phyloP scores from a whole-genome alignment of 192 early-diverging fungal genomes.

The Podila horticola region DNA sequence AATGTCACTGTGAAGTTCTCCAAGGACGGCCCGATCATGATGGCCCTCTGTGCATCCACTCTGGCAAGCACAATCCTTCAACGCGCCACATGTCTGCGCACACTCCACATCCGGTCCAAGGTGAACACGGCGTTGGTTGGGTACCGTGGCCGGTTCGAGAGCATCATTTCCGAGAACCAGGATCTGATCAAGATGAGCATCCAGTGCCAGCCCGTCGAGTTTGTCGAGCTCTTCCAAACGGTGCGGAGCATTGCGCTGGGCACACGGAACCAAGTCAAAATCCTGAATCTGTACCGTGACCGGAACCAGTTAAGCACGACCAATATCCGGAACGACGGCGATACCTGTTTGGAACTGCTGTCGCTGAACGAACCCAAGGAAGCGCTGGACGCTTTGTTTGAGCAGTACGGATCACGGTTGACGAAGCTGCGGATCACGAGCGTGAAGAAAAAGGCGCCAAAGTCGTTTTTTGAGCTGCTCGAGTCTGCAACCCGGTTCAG shows the following conservation, averaged over 20 bases:
- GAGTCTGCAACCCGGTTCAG: slow-evolving; percentile 5
- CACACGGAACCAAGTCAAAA: background rate
- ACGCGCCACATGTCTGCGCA: background rate
- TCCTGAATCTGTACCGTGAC: background rate
- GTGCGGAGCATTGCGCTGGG: background rate
- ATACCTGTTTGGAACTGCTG: slow-evolving; percentile 22
- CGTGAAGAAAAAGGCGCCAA: background rate
- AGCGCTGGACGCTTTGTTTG: background rate
- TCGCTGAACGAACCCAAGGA: background rate
- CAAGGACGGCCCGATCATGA: background rate
- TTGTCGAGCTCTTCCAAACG: background rate
- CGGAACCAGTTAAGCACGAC: slow-evolving; percentile 1
- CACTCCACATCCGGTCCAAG: background rate
- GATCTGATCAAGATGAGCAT: background rate
- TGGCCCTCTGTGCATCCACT: background rate
- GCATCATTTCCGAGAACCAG: background rate
- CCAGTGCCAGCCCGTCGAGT: background rate
- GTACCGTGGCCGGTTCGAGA: background rate
- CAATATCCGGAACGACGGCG: slow-evolving; percentile 23
- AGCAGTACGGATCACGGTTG: slow-evolving; percentile 1
- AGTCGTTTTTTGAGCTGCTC: background rate
- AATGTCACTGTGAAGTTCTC: background rate
- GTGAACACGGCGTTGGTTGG: background rate
- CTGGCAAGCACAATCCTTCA: background rate
- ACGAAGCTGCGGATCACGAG: slow-evolving; percentile 2